Evolutionary conservation across 192 early-diverging fungal genomes (phyloP), one percentile per base, ranked within the genome.

Genomic region (Mortierella alpina): DNA sequence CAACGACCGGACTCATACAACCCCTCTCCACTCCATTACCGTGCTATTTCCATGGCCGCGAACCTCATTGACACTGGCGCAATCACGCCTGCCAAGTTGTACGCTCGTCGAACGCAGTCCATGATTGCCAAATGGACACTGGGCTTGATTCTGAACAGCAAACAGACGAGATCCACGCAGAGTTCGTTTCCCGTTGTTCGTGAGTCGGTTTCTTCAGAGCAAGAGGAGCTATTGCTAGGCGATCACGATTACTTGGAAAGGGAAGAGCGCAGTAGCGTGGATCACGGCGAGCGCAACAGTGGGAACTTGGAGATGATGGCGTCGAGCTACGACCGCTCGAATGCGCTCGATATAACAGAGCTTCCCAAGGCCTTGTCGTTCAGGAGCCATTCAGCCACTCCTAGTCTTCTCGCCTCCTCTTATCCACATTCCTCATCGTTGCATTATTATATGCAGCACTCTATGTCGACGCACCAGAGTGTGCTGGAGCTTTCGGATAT

Each of bases 41-140:
- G 77, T 39, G 77, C 77, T 3, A 80, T 80, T 15, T 68, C 77
- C 11, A 80, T 80, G 65, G 77, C 77, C 0, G 77, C 77, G 39
- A 80, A 50, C 44, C 50, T 80, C n/a, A 72, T 80, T 55, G 77
- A 80, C 20, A 72, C 77, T 4, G 77, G 77, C 3, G 77, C 77
- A 12, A 80, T 80, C n/a, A 80, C 77, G 1, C 77, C 77, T 12
- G 77, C 77, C 1, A 72, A 68, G 40, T 58, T 80, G 3, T 80
- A 80, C 23, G 77, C 77, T 7, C 65, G 70, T 11, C 58, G 77
- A 48, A 80, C 77, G 2, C 77, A 80, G 59, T 72, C 70, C 45
- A 80, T 80, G 77, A 80, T 80, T 50, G 77, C 77, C 17, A 80
- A 72, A 45, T 80, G 77, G 77, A 80, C 77, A 4, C 13, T 80